Evolutionary conservation across 768 basidiomycete species (phyloP), one percentile per base, ranked within the genome.

Genomic region (Naematelia encephala): DNA sequence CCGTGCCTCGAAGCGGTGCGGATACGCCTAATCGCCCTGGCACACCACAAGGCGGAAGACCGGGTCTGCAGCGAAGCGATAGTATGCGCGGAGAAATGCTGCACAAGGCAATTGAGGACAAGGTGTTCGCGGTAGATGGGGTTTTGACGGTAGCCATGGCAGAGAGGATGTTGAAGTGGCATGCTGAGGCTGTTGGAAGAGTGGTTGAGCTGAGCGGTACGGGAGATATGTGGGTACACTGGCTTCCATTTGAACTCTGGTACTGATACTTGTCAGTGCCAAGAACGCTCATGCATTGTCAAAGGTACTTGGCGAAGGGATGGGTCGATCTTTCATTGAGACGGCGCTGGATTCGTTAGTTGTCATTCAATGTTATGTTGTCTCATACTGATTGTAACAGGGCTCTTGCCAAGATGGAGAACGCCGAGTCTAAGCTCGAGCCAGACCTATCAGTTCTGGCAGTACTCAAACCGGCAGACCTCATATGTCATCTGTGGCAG

Each of bases 401-500:
- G 21, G 85, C 87, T 2, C 80, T 87, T 51, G 80, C 84, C 14
- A 84, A 86, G 29, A 76, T 93, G 1, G 89, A 94, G 46, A 79
- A 82, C 5, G 82, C 82, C 5, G 93, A 97, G 70, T 73, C 82
- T 16, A 92, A 88, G 75, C 64, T 80, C 14, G 93, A 98, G 75
- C 93, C 94, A 1, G 87, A 82, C 64, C 78, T 96, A 22, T 83
- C 86, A 51, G 78, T 83, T 2, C 75, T 98, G 4, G 68, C 79
- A 0, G 82, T 88, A 21, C 79, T 98, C 66, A 82, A 82, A 57
- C 80, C 82, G 2, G 84, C 88, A 29, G 92, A 94, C 78, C 83
- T 94, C 46, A 87, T 94, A 57, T 91, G 89, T 71, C 90, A 97
- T 72, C 83, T 99, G 11, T 98, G 93, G 94, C 96, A 98, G 71